Base-by-base conservation (phyloP, 768 basidiomycete species). In the Amanita pallidorosea region DNA sequence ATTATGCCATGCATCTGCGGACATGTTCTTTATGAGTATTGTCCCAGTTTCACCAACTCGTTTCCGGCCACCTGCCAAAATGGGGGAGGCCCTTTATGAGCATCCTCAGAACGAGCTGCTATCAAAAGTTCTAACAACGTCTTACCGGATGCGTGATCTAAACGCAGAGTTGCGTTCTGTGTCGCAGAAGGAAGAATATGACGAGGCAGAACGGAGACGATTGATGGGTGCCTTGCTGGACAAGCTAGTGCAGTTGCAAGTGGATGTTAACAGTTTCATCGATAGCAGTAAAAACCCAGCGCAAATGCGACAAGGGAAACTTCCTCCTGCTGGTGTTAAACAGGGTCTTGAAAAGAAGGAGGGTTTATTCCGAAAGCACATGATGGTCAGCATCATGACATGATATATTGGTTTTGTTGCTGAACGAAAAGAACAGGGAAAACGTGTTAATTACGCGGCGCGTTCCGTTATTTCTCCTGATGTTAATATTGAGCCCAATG, bases 391-490 rank as follows among this genome's bases (percentile, higher is more conserved):
- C 65, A 22, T 45, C 49, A 46, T 25, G 8, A 18, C 15, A 15
- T 49, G 5, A 25, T 50, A 13, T n/a, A 25, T 44, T 31, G 20
- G 50, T 47, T 36, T 31, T 44, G 11, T 8, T 31, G 44, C 13
- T 51, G 27, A 15, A 25, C 46, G 7, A 4, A 17, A 48, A 6
- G 17, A 22, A 34, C 46, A 97, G 94, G 96, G 96, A 8, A 99
- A 99, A 73, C 93, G 96, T 61, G 96, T 99, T 54, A 98, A 99
- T 66, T 96, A 95, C 64, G 94, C 96, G 37, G 96, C 96, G 18
- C 93, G 96, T 55, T 99, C 96, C n/a, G 96, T 99, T 62, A 99
- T 99, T 57, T 99, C 96, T 15, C 96, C 96, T 9, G 96, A 99
- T 62, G 88, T 97, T 59, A 98, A 98, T 67, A 98, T 99, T 57